These are phyloP conservation scores for Ustilago nuda DNA, from an alignment of 1,284 basidiomycete species.

Conservation along the genomic window DNA sequence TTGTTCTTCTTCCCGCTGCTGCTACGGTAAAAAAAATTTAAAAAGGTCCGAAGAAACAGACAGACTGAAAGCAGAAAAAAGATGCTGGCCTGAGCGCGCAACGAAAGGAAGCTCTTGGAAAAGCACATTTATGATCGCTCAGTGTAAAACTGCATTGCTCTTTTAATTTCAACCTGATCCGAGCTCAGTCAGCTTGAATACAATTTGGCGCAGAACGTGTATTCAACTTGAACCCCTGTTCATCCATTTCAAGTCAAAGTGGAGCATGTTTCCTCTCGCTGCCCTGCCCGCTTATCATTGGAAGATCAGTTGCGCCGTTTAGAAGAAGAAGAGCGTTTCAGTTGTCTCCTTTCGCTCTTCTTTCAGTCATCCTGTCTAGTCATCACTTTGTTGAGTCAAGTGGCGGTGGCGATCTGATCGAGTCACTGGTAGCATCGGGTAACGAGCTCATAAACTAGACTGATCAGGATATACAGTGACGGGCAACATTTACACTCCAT, in stretches of 20 bases:
- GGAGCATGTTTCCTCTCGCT: not conserved
- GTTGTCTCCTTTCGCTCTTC: conserved; percentile 16
- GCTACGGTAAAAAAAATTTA: not conserved
- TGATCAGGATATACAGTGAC: not conserved
- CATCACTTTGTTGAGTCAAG: conserved; percentile 26
- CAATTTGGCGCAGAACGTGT: conserved; percentile 6
- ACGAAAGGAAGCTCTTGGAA: conserved; percentile 31
- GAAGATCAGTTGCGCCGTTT: conserved; percentile 21
- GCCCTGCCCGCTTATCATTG: conserved; percentile 25
- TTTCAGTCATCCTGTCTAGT: conserved; percentile 21
- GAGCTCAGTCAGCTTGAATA: conserved; percentile 9
- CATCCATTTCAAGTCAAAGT: not conserved
- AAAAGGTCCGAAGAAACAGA: not conserved
- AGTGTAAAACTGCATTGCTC: not conserved
- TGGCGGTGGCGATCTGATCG: conserved; percentile 23
- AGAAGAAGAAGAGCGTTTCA: not conserved
- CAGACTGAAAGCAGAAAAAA: not conserved
- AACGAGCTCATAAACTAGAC: conserved; percentile 5
- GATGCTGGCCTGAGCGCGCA: conserved; percentile 13
- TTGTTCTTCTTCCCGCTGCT: not conserved
- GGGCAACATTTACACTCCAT: not conserved
- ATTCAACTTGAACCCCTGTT: conserved; percentile 1
- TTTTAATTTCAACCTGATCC: conserved; percentile 14
- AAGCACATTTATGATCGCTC: not conserved
- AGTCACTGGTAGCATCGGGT: conserved; percentile 19